Evolutionary conservation across 768 basidiomycete genomes (phyloP), one percentile per base, ranked within the genome.

Genomic region (Tephrocybe sp.): DNA sequence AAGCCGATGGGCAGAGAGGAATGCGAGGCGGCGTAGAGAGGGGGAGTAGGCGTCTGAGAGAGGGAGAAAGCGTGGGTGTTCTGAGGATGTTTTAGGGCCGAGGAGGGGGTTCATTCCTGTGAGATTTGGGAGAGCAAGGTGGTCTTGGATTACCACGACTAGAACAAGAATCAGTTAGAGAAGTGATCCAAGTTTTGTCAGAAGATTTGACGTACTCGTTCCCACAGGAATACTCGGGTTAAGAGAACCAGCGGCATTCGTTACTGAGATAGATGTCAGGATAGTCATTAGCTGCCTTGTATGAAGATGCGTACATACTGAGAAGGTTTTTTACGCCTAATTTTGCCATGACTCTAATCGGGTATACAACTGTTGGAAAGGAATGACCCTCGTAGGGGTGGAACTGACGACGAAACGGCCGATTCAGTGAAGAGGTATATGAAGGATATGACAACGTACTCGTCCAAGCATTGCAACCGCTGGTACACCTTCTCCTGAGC

Each of bases 401-500:
- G 60, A 93, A 88, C 90, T 92, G 58, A 5, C 28, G 48, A 47
- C 38, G 38, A 15, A 0, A 36, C 45, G 40, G 23, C 36, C 33
- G 43, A 15, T 38, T 33, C n/a, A 12, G 9, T 14, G 21, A 32
- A 8, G 10, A 30, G 24, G 5, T 10, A 9, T 23, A 15, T 38
- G 15, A 18, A n/a, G 15, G 7, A n/a, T 36, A 36, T 8, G 15
- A n/a, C 6, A 21, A 20, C 39, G 24, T 59, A 90, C 90, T 64
- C 93, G 75, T 53, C 93, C 93, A 25, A 95, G 83, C 88, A 93
- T 93, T 9, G 86, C 90, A 3, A 95, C 90, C 10, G 90, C 92
- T 0, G 93, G 88, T 0, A 88, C 77, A n/a, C 80, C 79, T 45
- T 76, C 69, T 4, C 73, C 77, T 25, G 66, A 62, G 0, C 90